Percentiles rank a stretch among this genome's conserved stretches.
Conservation (phyloP, 106 monocot genomes). For the Dioscorea zingiberensis region DNA sequence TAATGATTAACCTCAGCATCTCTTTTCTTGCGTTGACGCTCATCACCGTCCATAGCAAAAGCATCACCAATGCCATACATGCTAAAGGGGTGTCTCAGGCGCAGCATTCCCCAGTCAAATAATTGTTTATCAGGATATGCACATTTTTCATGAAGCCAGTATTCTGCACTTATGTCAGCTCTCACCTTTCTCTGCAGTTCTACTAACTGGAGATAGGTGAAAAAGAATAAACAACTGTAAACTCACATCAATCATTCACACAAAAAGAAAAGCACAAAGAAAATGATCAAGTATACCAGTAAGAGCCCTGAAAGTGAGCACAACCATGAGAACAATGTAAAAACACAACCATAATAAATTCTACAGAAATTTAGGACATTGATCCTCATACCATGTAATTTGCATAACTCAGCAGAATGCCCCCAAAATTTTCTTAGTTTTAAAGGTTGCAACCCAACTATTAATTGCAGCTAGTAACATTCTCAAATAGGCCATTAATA, state of each 20-base stretch:
- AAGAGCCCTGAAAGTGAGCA: no score
- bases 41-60: slow-evolving; percentile 78
- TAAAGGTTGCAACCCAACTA: no score
- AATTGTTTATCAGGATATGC: slow-evolving; percentile 62
- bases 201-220: slow-evolving; percentile 42
- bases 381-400: no score
- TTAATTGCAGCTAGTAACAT: no score
- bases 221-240: background rate
- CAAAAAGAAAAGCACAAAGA: background rate
- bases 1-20: slow-evolving; percentile 63
- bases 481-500: no score
- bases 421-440: no score
- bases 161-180: slow-evolving; percentile 62
- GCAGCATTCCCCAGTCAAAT: slow-evolving; percentile 99
- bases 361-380: no score
- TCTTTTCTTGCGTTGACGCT: slow-evolving; percentile 78
- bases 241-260: no score
- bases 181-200: slow-evolving; percentile 82
- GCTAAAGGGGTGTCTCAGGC: slow-evolving; percentile 57
- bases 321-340: no score
- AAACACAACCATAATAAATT: no score
- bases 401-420: no score
- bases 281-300: background rate
- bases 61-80: slow-evolving; percentile 88
- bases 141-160: slow-evolving; percentile 72